phyloP scores from a whole-genome alignment of 169 alveolate species.

The Plasmodium knowlesi region DNA sequence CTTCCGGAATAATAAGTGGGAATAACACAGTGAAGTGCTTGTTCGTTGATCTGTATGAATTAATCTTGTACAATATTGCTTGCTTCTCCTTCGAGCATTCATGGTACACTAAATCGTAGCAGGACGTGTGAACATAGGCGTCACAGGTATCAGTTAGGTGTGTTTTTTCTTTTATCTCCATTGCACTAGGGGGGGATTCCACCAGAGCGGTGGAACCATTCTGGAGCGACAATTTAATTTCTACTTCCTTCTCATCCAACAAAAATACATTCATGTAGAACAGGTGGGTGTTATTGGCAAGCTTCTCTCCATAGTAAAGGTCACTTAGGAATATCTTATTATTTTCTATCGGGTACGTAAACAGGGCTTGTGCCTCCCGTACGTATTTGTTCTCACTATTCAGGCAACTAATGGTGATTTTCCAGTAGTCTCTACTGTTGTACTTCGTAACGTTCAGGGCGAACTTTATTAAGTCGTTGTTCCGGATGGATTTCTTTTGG shows the following conservation, averaged over 20 bases:
- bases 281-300: not conserved
- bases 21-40: conserved; percentile 41
- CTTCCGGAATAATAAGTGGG: conserved; percentile 22
- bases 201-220: not conserved
- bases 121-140: conserved; percentile 22
- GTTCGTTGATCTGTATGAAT: conserved; percentile 47
- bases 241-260: conserved; percentile 55
- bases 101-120: conserved; percentile 47
- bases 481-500: conserved; percentile 8
- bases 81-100: conserved; percentile 17
- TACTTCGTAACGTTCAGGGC: conserved; percentile 22
- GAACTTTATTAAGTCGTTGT: conserved; percentile 23
- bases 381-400: conserved; percentile 22
- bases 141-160: conserved; percentile 31
- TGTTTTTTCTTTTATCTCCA: not conserved
- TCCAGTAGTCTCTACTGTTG: conserved; percentile 48
- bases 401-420: not conserved
- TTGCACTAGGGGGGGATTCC: not conserved
- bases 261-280: conserved; percentile 44
- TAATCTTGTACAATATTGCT: conserved; percentile 12
- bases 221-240: conserved; percentile 6
- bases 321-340: conserved; percentile 44
- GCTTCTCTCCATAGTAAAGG: conserved; percentile 15
- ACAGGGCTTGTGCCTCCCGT: conserved; percentile 38
- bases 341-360: conserved; percentile 32